Base-by-base conservation (phyloP, 768 basidiomycete species). In the Pulveroboletus sp. region DNA sequence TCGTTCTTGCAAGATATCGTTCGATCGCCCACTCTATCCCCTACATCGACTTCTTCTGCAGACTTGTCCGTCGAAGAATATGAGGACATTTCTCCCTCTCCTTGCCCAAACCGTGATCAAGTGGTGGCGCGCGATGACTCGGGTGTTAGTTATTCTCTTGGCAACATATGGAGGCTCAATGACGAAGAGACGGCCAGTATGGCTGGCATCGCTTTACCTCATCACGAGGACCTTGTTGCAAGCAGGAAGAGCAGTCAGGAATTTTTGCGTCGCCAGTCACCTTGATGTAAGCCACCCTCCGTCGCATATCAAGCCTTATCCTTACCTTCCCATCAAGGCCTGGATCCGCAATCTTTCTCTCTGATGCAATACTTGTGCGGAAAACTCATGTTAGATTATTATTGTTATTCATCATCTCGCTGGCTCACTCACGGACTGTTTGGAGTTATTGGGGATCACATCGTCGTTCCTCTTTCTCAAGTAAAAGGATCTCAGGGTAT, bases 1-100 rank as follows among this genome's bases (percentile, higher is more conserved):
- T 81, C 86, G 8, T 89, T 88, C 71, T 65, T 89, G 55, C 83
- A 86, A 60, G 84, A 88, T 54, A 82, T 86, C 20, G 78, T 88
- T 17, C 79, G 82, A 59, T 80, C 82, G 1, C 83, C 83, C n/a
- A 76, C 81, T 10, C 65, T 79, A 41, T 84, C 85, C 6, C 79
- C 84, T 17, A 75, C 82, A 5, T 82, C 81, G 14, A 76, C 83
- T 9, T 83, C 81, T 6, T 84, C 83, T 2, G 77, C 82, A 5
- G 85, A 86, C 48, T 63, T 85, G 36, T 82, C 82, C 4, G 69
- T 80, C 16, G 85, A 86, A 52, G 85, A 85, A 43, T 66, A 63
- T 24, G 68, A 79, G 17, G 76, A 76, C 14, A 47, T 66, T 16
- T 40, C 59, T 5, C 62, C 72, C 7, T 62, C 60, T 51, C 62